Conservation (phyloP, 352 stramenopile genomes). For the Pythium rhizo-oryzae region DNA sequence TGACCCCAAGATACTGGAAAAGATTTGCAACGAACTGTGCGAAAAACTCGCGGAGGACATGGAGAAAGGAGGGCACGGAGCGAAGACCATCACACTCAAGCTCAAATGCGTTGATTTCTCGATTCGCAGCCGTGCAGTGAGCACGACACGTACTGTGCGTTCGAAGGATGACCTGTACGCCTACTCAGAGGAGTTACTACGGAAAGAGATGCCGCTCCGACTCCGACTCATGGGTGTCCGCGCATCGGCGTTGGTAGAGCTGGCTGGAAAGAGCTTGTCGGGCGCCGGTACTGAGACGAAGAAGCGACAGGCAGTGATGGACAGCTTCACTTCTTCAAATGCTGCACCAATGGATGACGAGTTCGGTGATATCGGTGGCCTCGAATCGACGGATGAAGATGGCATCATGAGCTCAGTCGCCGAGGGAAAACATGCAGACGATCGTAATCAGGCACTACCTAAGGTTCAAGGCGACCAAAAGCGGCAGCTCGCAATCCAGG, state of each 20-base stretch:
- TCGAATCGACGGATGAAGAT: neutral
- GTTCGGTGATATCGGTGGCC: neutral
- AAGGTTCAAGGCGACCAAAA: neutral
- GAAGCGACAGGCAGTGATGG: constrained; percentile 33
- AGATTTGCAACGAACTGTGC: constrained; percentile 72
- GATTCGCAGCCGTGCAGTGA: constrained; percentile 55
- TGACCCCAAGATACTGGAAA: constrained; percentile 40
- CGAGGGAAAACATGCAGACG: neutral
- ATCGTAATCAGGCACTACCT: neutral
- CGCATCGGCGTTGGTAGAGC: constrained; percentile 46
- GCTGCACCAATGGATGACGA: neutral
- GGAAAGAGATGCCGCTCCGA: constrained; percentile 67
- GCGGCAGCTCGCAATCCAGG: constrained; percentile 1
- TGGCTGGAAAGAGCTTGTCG: constrained; percentile 26
- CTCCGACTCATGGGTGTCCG: constrained; percentile 71
- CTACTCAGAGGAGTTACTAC: constrained; percentile 49
- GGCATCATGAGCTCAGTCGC: neutral
- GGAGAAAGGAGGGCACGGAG: constrained; percentile 38
- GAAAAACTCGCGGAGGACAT: constrained; percentile 60
- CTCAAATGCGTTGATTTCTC: constrained; percentile 73
- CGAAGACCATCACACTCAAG: constrained; percentile 70
- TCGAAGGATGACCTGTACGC: constrained; percentile 51
- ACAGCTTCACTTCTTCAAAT: constrained; percentile 37
- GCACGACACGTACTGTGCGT: constrained; percentile 41
- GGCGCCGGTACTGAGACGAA: constrained; percentile 17